Conservation (phyloP, 1,284 basidiomycete genomes). For the Limonomyces culmigenus region DNA sequence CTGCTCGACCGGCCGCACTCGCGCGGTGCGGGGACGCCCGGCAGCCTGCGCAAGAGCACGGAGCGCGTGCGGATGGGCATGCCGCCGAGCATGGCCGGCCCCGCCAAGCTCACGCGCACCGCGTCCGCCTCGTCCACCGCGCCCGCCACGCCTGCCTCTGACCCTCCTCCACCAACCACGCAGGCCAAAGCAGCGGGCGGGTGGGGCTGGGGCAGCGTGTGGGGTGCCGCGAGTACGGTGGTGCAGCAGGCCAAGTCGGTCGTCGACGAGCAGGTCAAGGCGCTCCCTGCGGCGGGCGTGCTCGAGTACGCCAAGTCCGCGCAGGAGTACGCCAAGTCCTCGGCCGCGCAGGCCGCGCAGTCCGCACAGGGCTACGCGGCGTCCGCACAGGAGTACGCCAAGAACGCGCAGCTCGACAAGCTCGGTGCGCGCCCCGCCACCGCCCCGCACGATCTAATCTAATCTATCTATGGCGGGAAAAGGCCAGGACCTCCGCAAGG, state of each 20-base stretch:
- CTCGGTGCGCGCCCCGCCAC: conserved; percentile 31
- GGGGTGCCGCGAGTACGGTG: conserved; percentile 76
- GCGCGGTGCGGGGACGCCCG: conserved; percentile 53
- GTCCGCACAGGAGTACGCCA: conserved; percentile 12
- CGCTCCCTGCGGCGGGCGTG: conserved; percentile 35
- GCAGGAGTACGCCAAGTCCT: conserved; percentile 22
- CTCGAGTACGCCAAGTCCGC: conserved; percentile 60
- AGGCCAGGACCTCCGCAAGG: conserved; percentile 74
- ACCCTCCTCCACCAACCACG: conserved; percentile 9
- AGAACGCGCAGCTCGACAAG: conserved; percentile 58
- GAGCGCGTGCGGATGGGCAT: conserved; percentile 57
- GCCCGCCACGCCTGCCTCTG: conserved; percentile 12
- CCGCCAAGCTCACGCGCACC: conserved; percentile 4
- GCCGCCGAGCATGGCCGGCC: conserved; percentile 19
- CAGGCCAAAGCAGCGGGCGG: conserved; percentile 15
- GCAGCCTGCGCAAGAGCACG: conserved; percentile 58
- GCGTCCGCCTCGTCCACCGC: conserved; percentile 14
- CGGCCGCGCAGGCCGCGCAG: conserved; percentile 23
- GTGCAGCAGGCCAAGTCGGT: conserved; percentile 73
- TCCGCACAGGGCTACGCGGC: conserved; percentile 26
- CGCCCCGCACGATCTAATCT: not conserved
- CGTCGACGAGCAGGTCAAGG: conserved; percentile 84
- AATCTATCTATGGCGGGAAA: conserved; percentile 2
- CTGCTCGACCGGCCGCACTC: conserved; percentile 43
- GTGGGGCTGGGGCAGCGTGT: conserved; percentile 77